These are phyloP conservation scores for Echeveria elegans DNA, from an alignment of 164 flowering plant species.

Conservation along the genomic window DNA sequence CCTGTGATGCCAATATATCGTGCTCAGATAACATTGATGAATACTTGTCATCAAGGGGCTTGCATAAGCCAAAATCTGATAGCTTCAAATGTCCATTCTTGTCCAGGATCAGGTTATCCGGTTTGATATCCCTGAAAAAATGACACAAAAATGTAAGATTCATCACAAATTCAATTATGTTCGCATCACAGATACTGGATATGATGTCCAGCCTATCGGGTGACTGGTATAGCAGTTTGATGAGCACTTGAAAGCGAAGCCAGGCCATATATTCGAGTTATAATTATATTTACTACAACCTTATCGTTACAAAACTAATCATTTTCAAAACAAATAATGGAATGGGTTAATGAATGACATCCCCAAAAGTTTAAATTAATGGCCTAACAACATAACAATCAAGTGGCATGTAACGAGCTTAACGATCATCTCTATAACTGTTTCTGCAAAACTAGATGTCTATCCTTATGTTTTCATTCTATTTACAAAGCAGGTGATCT, in stretches of 20 bases:
- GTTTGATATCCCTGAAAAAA: constrained; percentile 79
- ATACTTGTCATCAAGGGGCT: constrained; percentile 73
- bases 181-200: not conserved
- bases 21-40: constrained; percentile 54
- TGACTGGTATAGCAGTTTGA: not conserved
- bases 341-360: not conserved
- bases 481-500: not conserved
- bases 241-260: not conserved
- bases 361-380: not conserved
- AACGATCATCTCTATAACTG: not conserved
- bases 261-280: not conserved
- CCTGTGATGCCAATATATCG: constrained; percentile 41
- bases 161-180: not conserved
- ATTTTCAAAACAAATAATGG: not conserved
- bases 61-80: constrained; percentile 95
- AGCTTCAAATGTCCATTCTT: constrained; percentile 91
- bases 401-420: not conserved
- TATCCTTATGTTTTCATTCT: not conserved
- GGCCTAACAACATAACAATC: not conserved
- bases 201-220: not conserved
- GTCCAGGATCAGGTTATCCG: constrained; percentile 87
- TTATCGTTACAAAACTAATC: not conserved
- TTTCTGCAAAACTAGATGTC: not conserved
- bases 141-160: constrained; percentile 11
- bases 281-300: not conserved